Evolutionary conservation across 2,329 filamentous ascomycete genomes (phyloP).

Genomic region (Colletotrichum tofieldiae): DNA sequence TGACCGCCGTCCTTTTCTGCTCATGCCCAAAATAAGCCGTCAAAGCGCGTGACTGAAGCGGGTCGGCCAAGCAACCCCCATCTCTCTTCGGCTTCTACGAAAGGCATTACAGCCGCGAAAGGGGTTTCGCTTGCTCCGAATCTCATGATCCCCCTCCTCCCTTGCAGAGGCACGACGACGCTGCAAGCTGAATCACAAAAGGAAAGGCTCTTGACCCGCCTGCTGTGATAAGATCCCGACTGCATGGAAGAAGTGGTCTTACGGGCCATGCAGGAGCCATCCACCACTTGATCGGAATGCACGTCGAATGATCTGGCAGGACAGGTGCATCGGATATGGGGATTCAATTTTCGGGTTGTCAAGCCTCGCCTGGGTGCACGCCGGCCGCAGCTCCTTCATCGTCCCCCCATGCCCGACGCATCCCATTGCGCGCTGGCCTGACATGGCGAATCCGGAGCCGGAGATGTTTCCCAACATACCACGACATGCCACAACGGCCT

Average conservation of each 20-base stretch:
- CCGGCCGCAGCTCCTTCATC: neutral
- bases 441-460: slow-evolving; percentile 14
- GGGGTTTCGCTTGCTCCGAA: slow-evolving; percentile 12
- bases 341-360: neutral
- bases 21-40: slow-evolving; percentile 7
- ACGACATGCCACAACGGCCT: slow-evolving; percentile 35
- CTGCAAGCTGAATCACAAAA: slow-evolving; percentile 27
- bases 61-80: neutral
- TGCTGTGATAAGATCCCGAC: slow-evolving; percentile 6
- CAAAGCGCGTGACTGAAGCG: slow-evolving; percentile 8
- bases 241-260: slow-evolving; percentile 23
- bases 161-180: neutral
- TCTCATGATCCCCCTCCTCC: neutral
- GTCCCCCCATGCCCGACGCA: neutral
- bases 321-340: slow-evolving; percentile 1
- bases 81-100: neutral
- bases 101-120: slow-evolving; percentile 14
- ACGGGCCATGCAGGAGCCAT: slow-evolving; percentile 19
- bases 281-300: slow-evolving; percentile 25
- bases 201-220: slow-evolving; percentile 15
- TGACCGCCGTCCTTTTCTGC: neutral
- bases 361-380: neutral
- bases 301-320: slow-evolving; percentile 18
- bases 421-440: neutral
- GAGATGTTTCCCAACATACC: slow-evolving; percentile 17